Conservation (phyloP, 2,329 filamentous ascomycete species). For the Periconia sp. region DNA sequence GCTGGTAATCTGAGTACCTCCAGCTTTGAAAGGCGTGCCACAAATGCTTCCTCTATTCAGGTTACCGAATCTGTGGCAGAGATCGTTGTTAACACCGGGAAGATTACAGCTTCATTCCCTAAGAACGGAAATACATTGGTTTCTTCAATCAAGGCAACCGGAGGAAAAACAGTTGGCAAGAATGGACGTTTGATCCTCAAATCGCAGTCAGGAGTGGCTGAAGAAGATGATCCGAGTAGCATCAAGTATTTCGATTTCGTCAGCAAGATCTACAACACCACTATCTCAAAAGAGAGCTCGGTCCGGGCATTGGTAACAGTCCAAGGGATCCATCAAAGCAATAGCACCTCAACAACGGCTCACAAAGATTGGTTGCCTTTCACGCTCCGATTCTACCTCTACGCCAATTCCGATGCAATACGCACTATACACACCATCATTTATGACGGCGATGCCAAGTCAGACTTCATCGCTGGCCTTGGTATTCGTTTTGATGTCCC, state of each 20-base stretch:
- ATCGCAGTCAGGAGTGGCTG: constrained; percentile 57
- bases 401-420: constrained; percentile 62
- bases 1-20: constrained; percentile 21
- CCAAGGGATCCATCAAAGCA: constrained; percentile 43
- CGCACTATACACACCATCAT: constrained; percentile 63
- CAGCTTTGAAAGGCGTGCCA: constrained; percentile 17
- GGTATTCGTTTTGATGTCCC: constrained; percentile 64
- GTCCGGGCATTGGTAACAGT: constrained; percentile 57
- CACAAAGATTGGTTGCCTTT: constrained; percentile 62
- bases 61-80: constrained; percentile 28
- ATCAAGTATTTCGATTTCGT: constrained; percentile 56
- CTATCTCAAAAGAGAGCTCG: constrained; percentile 52
- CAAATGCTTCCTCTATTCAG: constrained; percentile 27
- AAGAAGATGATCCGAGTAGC: constrained; percentile 40
- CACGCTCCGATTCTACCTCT: constrained; percentile 64
- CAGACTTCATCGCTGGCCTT: constrained; percentile 61
- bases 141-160: constrained; percentile 30
- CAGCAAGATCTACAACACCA: constrained; percentile 59
- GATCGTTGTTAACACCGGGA: constrained; percentile 40
- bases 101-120: constrained; percentile 40
- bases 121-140: constrained; percentile 39
- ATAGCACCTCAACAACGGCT: constrained; percentile 24
- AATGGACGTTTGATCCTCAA: constrained; percentile 57
- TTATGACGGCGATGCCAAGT: constrained; percentile 58
- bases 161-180: constrained; percentile 49